A percentile compares a stretch with the other conserved stretches of the same genome.
Conservation (phyloP, 495 filamentous ascomycete genomes). For the Hypoxylon lienhwacheense region DNA sequence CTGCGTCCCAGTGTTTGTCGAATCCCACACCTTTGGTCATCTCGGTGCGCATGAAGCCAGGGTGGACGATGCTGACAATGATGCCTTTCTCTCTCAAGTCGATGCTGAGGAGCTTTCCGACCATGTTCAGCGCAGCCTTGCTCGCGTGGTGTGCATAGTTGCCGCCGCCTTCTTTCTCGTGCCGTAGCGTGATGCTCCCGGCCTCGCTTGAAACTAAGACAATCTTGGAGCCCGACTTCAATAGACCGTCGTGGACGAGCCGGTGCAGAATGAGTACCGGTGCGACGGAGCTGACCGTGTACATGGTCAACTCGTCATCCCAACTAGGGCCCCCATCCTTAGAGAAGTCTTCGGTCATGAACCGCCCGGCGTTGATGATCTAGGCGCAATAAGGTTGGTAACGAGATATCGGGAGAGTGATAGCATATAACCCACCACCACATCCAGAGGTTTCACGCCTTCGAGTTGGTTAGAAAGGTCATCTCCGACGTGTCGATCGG, state of each 20-base stretch:
- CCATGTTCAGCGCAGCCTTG: conserved; percentile 76
- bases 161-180: conserved; percentile 68
- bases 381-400: conserved; percentile 17
- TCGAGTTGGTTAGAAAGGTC: conserved; percentile 51
- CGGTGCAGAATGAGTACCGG: conserved; percentile 67
- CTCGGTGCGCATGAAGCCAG: conserved; percentile 75
- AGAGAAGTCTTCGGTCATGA: conserved; percentile 60
- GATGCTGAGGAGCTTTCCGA: conserved; percentile 67
- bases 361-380: conserved; percentile 70
- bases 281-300: conserved; percentile 66
- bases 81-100: conserved; percentile 66
- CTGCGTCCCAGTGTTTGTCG: conserved; percentile 69
- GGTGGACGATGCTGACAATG: conserved; percentile 68
- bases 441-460: conserved; percentile 50
- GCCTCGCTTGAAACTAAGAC: conserved; percentile 68
- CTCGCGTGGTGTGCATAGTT: conserved; percentile 74
- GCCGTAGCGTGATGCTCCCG: conserved; percentile 67
- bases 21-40: conserved; percentile 72
- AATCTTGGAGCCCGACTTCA: conserved; percentile 58
- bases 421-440: conserved; percentile 43
- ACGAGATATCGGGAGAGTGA: neutral
- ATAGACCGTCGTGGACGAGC: conserved; percentile 56
- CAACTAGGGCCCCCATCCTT: conserved; percentile 61
- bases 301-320: conserved; percentile 69
- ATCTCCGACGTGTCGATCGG: conserved; percentile 39